Evolutionary conservation across 1,139 yeast species (phyloP).

Genomic region (Diutina rugosa): DNA sequence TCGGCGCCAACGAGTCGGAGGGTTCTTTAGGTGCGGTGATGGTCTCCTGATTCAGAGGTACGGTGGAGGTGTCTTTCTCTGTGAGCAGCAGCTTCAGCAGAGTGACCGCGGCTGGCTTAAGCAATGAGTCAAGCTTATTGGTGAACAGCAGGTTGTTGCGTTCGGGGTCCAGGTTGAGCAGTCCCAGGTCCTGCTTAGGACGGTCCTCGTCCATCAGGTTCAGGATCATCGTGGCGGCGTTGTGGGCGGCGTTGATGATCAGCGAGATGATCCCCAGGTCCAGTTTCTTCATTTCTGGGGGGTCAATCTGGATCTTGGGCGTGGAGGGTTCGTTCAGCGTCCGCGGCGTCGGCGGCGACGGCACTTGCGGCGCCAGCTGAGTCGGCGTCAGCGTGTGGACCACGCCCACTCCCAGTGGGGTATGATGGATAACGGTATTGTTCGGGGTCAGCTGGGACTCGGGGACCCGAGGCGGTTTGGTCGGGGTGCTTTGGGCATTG

Average conservation of each 20-base stretch:
- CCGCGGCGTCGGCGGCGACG: background rate
- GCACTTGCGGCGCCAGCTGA: background rate
- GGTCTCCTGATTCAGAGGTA: background rate
- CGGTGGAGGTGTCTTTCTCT: background rate
- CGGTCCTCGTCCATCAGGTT: background rate
- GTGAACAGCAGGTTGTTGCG: conserved; percentile 5
- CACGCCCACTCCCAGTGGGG: background rate
- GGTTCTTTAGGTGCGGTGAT: background rate
- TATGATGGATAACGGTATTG: background rate
- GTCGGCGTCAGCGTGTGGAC: background rate
- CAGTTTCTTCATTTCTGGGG: background rate
- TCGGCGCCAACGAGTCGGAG: background rate
- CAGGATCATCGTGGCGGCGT: conserved; percentile 15
- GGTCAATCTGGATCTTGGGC: background rate
- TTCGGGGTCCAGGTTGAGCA: background rate
- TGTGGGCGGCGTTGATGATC: conserved; percentile 17
- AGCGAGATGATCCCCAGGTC: conserved; percentile 14
- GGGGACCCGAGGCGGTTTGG: background rate
- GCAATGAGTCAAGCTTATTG: conserved; percentile 10
- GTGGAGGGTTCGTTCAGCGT: background rate
- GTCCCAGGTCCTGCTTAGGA: background rate
- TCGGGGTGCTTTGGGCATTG: background rate
- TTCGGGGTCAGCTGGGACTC: background rate
- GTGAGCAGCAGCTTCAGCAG: background rate
- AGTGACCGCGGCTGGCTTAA: conserved; percentile 9